Evolutionary conservation across 129 eudicot species (phyloP), one percentile per base, ranked within the genome.

Genomic region (Deinandra increscens): DNA sequence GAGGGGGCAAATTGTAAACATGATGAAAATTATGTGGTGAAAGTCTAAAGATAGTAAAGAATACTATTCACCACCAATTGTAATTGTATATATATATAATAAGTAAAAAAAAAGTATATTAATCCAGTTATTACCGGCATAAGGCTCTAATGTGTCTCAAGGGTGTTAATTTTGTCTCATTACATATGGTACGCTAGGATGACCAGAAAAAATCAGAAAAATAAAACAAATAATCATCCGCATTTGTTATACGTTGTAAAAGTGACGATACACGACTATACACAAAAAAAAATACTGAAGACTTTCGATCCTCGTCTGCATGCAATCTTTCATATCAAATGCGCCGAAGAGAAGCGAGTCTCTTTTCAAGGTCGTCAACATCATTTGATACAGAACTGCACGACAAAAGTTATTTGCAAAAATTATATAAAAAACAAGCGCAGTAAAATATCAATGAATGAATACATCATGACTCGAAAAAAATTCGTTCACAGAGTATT

Each of bases 291-390:
- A 29, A 58, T 20, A 75, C 60, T 36, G 58, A 31, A 60, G 18
- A 17, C 70, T 60, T 69, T 46, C 5, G 15, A 29, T 41, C 71
- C 63, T 38, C 55, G 7, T 33, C 33, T 48, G n/a, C 41, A 36
- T 14, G 53, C 60, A 66, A 66, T 31, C 18, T 14, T 13, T 44
- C 33, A 29, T 11, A 18, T 90, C 95, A 90, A 5, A 84, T 77
- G 59, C 97, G 85, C 37, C 97, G 84, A 15, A 91, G 96, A 31
- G 97, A 88, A 17, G 97, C 97, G 77, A 91, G 78, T 78, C 97
- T 91, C 82, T 87, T 83, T 60, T 87, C 97, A 11, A 91, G 97
- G 69, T 91, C 97, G 15, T 91, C 97, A 33, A 88, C 92, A 68
- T 91, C 97, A 45, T 82, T 71, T 10, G 87, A 26, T 55, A 66